Evolutionary conservation across 768 basidiomycete genomes (phyloP), one percentile per base, ranked within the genome.

Genomic region (Termitomyces sp.): DNA sequence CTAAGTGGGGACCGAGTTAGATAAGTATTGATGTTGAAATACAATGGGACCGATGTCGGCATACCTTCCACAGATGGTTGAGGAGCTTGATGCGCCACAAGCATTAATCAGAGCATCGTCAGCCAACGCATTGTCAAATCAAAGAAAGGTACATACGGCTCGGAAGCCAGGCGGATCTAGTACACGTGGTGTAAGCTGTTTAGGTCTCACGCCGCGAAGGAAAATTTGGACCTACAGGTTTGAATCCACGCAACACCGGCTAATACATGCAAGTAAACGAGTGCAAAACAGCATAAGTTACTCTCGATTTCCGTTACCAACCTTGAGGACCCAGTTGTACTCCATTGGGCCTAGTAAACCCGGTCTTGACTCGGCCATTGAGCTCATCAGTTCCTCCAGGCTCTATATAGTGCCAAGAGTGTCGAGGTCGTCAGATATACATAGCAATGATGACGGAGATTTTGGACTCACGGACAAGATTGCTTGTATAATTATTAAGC

Each of bases 31-130:
- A 45, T 7, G 20, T 49, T 16, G 18, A 6, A 28, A 50, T 53
- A 1, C 46, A 22, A 24, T 33, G 24, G 22, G 16, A 22, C 11
- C 28, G 16, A 36, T 5, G 18, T 1, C 33, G 5, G 45, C 63
- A 28, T 61, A 84, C 84, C 74, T 84, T 87, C 78, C 79, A 86
- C 56, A 86, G 69, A 68, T 88, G 87, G 67, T 84, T 85, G 49
- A 87, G 74, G 9, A 87, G 71, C 76, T 82, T 44, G 28, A 52
- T 54, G 5, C 4, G 22, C 9, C 18, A 18, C 5, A 36, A 35
- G 33, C 33, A 36, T 36, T 3, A 36, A 36, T 16, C 14, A 5
- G 13, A 49, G 13, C 2, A 10, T 54, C 22, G 24, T 44, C 32
- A 33, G 38, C 28, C 38, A 6, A 22, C 38, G 38, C 11, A 45